Evolutionary conservation across 139 green algal species (phyloP), one percentile per base, ranked within the genome.

Genomic region (Ettlia oleoabundans): DNA sequence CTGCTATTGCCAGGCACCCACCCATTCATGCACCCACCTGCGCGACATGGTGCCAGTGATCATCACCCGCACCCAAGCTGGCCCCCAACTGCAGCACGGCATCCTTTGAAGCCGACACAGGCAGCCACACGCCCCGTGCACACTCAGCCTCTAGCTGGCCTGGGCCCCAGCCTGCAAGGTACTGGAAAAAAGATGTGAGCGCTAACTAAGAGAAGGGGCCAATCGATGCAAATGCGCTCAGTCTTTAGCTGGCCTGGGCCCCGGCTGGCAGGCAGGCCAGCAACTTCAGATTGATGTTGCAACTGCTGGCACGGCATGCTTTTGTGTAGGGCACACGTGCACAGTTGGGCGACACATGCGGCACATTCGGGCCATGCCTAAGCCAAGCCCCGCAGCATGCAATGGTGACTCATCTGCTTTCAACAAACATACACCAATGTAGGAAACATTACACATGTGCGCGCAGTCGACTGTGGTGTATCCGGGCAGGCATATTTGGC

Each of bases 81-180:
- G 26, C 71, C 32, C 13, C 24, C 4, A 26, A 19, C n/a, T n/a
- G 47, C 13, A 96, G 84, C 28, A 95, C 68, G 10, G 95, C n/a
- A 66, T 83, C 71, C 15, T 67, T 86, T 38, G 87, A 89, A 52
- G 80, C 90, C 0, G 92, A 89, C 24, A 92, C 94, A 1, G 87
- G 80, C 76, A 95, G 92, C 94, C 94, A 97, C 52, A 96, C 93
- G 28, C 93, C 92, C 1, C 77, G 51, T n/a, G 79, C 52, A 41
- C 88, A 90, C 88, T 98, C 94, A 52, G 79, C 68, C 69, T 93
- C 85, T 38, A 98, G 86, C 87, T 98, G 94, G 30, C 92, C 94
- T 0, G 92, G 87, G 0, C 81, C 88, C 94, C 94, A 97, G 18
- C 94, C 92, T 52, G 86, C 85, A 77, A 15, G 1, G 52, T 32